Conservation (phyloP, 345 rosid genomes). For the Hevea brasiliensis region DNA sequence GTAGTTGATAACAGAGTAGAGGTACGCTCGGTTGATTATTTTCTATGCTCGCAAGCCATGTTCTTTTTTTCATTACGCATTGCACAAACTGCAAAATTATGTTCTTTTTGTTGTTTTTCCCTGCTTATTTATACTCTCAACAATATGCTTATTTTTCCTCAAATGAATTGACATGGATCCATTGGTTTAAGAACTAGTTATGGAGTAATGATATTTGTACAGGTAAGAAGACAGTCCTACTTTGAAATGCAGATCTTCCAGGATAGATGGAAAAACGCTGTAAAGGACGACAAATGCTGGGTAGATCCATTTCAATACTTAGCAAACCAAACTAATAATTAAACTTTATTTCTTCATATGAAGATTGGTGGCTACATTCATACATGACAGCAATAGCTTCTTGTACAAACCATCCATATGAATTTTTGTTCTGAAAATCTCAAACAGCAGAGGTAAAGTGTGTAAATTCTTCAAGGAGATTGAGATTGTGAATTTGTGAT, state of each 20-base stretch:
- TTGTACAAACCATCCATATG: neutral
- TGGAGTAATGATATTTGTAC: slow-evolving; percentile 15
- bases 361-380: neutral
- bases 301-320: slow-evolving; percentile 57
- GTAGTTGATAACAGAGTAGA: slow-evolving; percentile 57
- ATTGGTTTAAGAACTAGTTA: neutral
- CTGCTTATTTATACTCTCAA: neutral
- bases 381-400: neutral
- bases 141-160: no score
- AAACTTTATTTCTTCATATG: neutral
- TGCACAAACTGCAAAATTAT: neutral
- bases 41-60: no score
- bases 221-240: slow-evolving; percentile 76
- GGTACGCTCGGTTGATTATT: slow-evolving; percentile 31
- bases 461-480: neutral
- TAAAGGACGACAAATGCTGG: slow-evolving; percentile 72
- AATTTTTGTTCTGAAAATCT: neutral
- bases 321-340: slow-evolving; percentile 27
- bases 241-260: slow-evolving; percentile 68
- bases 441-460: neutral
- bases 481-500: neutral
- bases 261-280: slow-evolving; percentile 71
- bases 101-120: neutral
- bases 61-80: neutral
- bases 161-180: no score